These are phyloP conservation scores for Cercospora sp. DNA, from an alignment of 2,329 filamentous ascomycete genomes.

Conservation along the genomic window DNA sequence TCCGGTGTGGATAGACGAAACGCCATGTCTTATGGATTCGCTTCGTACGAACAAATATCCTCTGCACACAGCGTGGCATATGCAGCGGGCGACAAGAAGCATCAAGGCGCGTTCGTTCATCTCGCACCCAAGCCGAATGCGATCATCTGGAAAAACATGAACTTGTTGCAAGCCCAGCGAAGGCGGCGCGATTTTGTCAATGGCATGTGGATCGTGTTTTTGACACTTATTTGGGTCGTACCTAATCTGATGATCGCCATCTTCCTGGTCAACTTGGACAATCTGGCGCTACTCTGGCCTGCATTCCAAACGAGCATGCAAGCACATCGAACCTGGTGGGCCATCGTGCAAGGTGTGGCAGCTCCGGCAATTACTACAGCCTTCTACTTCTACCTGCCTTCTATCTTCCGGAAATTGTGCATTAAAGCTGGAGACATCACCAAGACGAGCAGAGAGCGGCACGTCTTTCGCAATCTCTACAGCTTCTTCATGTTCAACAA, in stretches of 20 bases:
- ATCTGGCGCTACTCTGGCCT: conserved; percentile 80
- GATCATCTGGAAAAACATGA: conserved; percentile 94
- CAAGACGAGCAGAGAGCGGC: conserved; percentile 87
- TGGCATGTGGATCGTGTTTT: conserved; percentile 75
- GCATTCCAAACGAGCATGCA: conserved; percentile 68
- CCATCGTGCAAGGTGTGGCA: conserved; percentile 85
- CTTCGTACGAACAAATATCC: conserved; percentile 84
- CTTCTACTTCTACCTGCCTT: conserved; percentile 83
- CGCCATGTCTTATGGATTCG: conserved; percentile 89
- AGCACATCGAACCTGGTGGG: conserved; percentile 69
- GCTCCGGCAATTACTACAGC: conserved; percentile 85
- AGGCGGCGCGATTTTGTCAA: conserved; percentile 75
- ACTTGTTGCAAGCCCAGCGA: conserved; percentile 66
- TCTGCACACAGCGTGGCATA: conserved; percentile 89
- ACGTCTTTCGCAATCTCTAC: conserved; percentile 88
- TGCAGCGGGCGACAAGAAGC: conserved; percentile 75
- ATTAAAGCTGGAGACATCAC: conserved; percentile 83
- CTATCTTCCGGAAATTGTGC: conserved; percentile 85
- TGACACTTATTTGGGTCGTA: conserved; percentile 84
- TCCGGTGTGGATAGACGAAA: conserved; percentile 81
- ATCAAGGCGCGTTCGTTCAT: conserved; percentile 71
- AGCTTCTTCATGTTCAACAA: conserved; percentile 98
- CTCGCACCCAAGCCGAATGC: conserved; percentile 86
- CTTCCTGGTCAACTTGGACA: conserved; percentile 82
- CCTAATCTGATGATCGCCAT: conserved; percentile 94